Base-by-base conservation (phyloP, 495 filamentous ascomycete species). In the Penicillium riverlandense region DNA sequence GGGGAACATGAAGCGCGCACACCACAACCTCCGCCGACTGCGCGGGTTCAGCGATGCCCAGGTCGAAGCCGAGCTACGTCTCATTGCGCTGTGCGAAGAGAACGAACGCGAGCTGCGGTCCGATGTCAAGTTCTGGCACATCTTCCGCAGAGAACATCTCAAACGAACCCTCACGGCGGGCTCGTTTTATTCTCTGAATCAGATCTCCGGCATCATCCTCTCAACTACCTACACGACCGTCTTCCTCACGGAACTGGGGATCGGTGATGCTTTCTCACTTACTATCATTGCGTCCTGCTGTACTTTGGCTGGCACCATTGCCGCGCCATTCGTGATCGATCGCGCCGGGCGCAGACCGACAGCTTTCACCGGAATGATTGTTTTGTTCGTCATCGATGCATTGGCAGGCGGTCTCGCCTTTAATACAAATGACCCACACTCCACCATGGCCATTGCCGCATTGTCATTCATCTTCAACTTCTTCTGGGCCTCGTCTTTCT, bases 201-300 rank as follows among this genome's bases (percentile, higher is more conserved):
- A 68, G 29, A 53, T 68, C 3, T 68, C 65, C 9, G 65, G 65
- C 13, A 33, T 68, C 31, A 66, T 68, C 13, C 54, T 68, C 11
- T 68, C 65, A 10, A 68, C 65, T 1, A 68, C 65, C 2, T 68
- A 68, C 29, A 54, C 58, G 4, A 66, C 63, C 0, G 55, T 66
- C 15, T 68, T 68, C 37, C 61, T 68, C 11, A 57, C 53, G 7
- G 47, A 65, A 22, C 29, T 68, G 11, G 63, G 61, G 2, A 44
- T 63, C 27, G 52, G 40, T 2, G 45, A 66, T 28, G 33, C 59
- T 8, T 68, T 68, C 45, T 42, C 59, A 0, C 43, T 65, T 29
- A 68, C 65, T 0, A 55, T 68, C 16, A 59, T 66, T 13, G 57
- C 65, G 8, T 66, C 65, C 10, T 66, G 62, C 35, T 68, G 65